Evolutionary conservation across 1,284 basidiomycete species (phyloP), one percentile per base, ranked within the genome.

Genomic region (Anthracocystis setariae): DNA sequence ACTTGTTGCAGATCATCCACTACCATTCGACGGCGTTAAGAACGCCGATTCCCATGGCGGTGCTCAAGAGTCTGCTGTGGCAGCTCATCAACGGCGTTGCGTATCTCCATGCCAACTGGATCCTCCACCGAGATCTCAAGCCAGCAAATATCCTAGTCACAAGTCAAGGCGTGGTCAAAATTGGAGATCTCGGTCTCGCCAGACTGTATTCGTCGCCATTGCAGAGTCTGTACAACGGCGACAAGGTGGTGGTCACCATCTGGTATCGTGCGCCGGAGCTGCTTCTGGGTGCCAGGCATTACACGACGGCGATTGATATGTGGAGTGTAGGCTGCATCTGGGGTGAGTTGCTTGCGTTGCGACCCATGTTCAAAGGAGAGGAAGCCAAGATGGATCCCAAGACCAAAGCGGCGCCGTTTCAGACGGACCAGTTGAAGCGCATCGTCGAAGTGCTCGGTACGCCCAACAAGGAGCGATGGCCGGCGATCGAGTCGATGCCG

Each of bases 351-450:
- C 88, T 96, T 0, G 94, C 92, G 59, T 84, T 98, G 17, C 86
- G 95, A 9, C 96, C 96, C 0, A 97, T 99, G 74, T 99, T 98
- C 87, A 99, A 98, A 83, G 96, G 96, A 13, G 96, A 99, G 83
- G 96, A 98, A 84, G 95, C 94, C 7, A 98, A 98, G 83, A 85
- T 97, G 60, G 94, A 97, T 32, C 68, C 73, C 9, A 82, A 81
- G 46, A 78, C 62, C n/a, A 82, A 79, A 60, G 58, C 63, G 1
- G 73, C 73, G 12, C 80, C 80, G 2, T 78, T 82, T 29, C 81
- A 82, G 48, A 70, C 70, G 55, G 95, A 98, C 83, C 96, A 99
- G 79, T 87, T 98, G 69, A 85, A 91, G 32, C 94, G 93, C 84
- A 97, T 99, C 40, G 91, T 97, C 63, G 96, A 98, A 72, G 90